Evolutionary conservation across 1,139 yeast species (phyloP), one percentile per base, ranked within the genome.

Genomic region (Geotrichum citri-aurantii): DNA sequence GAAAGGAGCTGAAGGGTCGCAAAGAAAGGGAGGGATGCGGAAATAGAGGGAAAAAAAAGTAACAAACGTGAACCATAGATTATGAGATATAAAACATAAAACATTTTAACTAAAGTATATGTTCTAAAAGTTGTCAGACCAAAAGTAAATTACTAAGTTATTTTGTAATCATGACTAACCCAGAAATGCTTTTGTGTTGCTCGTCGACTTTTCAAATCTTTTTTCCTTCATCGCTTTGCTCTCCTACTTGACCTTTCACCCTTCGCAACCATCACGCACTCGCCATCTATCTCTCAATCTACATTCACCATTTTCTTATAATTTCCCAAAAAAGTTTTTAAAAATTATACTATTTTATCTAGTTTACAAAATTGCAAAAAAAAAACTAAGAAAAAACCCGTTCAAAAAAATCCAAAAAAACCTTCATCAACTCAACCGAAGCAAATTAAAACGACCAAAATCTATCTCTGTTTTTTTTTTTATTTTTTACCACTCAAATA

Each of bases 401-500:
- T 31, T 14, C 10, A 14, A 31, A 31, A 31, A 11, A 31, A 10
- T 14, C n/a, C 10, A 6, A 3, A 31, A 11, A 37, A 5, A 37
- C 6, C 14, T 37, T 14, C 14, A 12, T 37, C n/a, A 14, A 12
- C 7, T n/a, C 4, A 7, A 37, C 17, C 17, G 14, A 37, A 46
- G 7, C 21, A n/a, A 44, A 44, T 44, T 21, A 24, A 5, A 46
- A 6, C 27, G 17, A 46, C 17, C 24, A 4, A 46, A 4, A 14
- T 24, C 12, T 19, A 46, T 14, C 26, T 10, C 12, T 19, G 10
- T 21, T 7, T 14, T 17, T 17, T 17, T 46, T 12, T 23, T 29
- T 49, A 49, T 49, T 29, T 49, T 7, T 21, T 49, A 29, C 26
- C 29, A 17, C 11, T 37, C n/a, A 52, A 66, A 62, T 54, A 66